Evolutionary conservation across 2,329 filamentous ascomycete genomes (phyloP).

Genomic region (Dactylonectria macrodidyma): DNA sequence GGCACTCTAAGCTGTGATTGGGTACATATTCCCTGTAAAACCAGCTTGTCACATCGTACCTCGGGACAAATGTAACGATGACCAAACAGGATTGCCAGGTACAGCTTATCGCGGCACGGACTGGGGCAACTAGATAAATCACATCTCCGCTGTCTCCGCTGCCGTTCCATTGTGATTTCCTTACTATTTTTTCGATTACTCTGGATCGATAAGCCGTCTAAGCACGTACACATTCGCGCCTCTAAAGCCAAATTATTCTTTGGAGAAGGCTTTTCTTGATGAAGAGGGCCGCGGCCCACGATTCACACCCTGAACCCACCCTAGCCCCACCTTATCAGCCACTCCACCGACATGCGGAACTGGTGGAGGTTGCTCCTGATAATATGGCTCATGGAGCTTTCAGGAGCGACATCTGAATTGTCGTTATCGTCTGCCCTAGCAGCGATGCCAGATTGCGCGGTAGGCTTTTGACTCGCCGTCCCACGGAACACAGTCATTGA

Average conservation of each 20-base stretch:
- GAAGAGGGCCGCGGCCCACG: background rate
- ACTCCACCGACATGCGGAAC: background rate
- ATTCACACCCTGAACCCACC: background rate
- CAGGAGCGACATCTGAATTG: constrained; percentile 17
- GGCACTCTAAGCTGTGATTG: background rate
- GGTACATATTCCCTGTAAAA: background rate
- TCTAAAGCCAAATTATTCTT: background rate
- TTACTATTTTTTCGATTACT: background rate
- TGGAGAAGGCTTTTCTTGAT: background rate
- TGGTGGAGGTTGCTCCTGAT: constrained; percentile 19
- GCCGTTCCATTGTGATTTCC: background rate
- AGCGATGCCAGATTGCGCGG: constrained; percentile 50
- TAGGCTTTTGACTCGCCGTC: constrained; percentile 34
- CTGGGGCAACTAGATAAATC: background rate
- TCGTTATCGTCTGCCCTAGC: constrained; percentile 27
- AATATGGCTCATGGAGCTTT: constrained; percentile 27
- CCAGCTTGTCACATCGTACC: background rate
- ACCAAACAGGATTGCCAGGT: background rate
- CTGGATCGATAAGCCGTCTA: background rate
- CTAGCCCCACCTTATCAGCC: background rate
- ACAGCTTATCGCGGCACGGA: background rate
- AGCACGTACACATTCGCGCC: background rate
- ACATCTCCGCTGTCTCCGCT: background rate
- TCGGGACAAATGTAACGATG: background rate
- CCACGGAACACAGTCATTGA: background rate